These are phyloP conservation scores for Chaetomidium leptoderma DNA, from an alignment of 495 filamentous ascomycete genomes.

Conservation along the genomic window DNA sequence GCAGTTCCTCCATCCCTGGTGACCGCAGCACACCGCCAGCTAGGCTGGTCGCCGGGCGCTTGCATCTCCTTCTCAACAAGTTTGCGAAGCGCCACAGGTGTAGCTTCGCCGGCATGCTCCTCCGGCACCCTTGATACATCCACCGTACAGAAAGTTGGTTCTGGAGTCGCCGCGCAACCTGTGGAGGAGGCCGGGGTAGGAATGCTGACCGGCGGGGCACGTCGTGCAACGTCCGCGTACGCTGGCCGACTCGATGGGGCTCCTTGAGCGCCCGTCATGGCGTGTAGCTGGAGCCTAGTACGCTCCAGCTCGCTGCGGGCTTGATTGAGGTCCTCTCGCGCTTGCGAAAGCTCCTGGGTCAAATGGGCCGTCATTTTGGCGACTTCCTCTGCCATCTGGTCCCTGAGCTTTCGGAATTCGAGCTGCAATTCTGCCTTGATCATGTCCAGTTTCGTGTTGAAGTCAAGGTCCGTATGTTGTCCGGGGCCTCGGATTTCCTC, in stretches of 20 bases:
- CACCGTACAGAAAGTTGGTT: too few relatives aligned
- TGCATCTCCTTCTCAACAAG: neutral
- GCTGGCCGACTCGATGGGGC: too few relatives aligned
- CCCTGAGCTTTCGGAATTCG: too few relatives aligned
- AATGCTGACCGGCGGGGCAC: neutral
- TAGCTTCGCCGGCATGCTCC: too few relatives aligned
- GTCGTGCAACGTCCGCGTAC: neutral
- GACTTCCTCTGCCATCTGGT: too few relatives aligned
- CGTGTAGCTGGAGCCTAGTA: neutral
- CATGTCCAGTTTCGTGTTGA: too few relatives aligned
- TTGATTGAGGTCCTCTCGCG: neutral
- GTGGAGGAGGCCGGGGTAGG: neutral
- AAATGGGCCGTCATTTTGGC: too few relatives aligned
- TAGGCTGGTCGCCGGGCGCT: neutral
- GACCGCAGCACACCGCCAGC: neutral
- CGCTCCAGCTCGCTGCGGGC: neutral
- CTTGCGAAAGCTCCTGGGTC: neutral
- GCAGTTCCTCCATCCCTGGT: neutral
- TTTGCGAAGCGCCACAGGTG: neutral
- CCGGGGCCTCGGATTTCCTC: neutral
- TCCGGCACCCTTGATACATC: too few relatives aligned
- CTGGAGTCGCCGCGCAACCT: too few relatives aligned
- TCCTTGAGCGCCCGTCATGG: too few relatives aligned
- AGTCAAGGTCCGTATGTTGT: too few relatives aligned
- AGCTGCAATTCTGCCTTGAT: too few relatives aligned